phyloP scores from a whole-genome alignment of 805 yeast genomes.

The Torulaspora indica region DNA sequence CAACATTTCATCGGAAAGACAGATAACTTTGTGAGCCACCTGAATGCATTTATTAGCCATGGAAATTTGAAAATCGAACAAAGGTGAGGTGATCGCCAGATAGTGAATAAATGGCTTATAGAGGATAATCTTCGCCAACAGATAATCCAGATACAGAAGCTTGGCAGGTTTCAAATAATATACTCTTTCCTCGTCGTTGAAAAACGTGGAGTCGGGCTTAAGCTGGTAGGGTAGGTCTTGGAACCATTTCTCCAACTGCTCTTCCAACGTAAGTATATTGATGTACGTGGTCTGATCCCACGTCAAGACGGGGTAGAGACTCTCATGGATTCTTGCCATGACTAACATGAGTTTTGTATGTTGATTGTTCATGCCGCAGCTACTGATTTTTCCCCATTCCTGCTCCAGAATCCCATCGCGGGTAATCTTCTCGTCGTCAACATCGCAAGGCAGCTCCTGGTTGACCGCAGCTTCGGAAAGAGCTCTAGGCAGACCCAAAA shows the following conservation, averaged over 20 bases:
- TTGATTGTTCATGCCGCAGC: conserved; percentile 76
- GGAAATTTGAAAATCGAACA: conserved; percentile 55
- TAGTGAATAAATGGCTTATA: conserved; percentile 88
- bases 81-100: conserved; percentile 47
- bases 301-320: conserved; percentile 12
- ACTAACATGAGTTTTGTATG: conserved; percentile 74
- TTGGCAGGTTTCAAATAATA: conserved; percentile 67
- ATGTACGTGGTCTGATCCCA: conserved; percentile 14
- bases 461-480: conserved; percentile 75
- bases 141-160: conserved; percentile 62
- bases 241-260: conserved; percentile 68
- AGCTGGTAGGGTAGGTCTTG: conserved; percentile 64
- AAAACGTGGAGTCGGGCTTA: conserved; percentile 66
- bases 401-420: conserved; percentile 50
- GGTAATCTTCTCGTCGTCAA: conserved; percentile 84
- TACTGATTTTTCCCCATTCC: conserved; percentile 53
- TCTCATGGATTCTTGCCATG: conserved; percentile 35
- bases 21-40: conserved; percentile 77
- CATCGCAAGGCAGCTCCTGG: conserved; percentile 77
- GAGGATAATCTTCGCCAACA: conserved; percentile 73
- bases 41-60: conserved; percentile 80
- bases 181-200: conserved; percentile 39
- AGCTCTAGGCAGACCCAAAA: conserved; percentile 78
- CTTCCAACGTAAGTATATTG: conserved; percentile 58
- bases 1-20: conserved; percentile 75